Conservation (phyloP, 345 rosid species). For the Gossypioides kirkii region DNA sequence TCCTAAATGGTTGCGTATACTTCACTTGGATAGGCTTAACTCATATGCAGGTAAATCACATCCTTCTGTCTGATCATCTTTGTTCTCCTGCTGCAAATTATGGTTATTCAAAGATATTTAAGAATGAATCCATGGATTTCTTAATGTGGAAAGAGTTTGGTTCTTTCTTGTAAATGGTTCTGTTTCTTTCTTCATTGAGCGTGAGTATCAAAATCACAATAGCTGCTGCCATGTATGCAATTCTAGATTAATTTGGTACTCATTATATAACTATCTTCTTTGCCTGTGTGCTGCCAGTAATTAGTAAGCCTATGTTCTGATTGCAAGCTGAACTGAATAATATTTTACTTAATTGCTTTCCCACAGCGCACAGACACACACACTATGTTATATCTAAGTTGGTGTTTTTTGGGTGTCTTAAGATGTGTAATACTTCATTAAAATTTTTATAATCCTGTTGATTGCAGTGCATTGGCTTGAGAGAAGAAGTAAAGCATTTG, state of each 20-base stretch:
- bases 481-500: constrained; percentile 69
- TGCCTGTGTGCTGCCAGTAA: background rate
- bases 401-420: background rate
- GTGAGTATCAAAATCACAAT: background rate
- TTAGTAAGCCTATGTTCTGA: background rate
- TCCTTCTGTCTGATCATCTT: background rate
- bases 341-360: background rate
- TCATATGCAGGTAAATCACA: constrained; percentile 62
- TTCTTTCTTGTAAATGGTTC: background rate
- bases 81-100: background rate
- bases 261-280: background rate
- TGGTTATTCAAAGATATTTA: background rate
- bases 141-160: background rate
- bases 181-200: constrained; percentile 4
- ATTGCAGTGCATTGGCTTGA: constrained; percentile 83
- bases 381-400: background rate
- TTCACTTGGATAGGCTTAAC: constrained; percentile 69
- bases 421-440: background rate
- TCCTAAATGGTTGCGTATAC: constrained; percentile 66
- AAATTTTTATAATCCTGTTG: constrained; percentile 15
- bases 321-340: background rate
- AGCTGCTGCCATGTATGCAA: background rate
- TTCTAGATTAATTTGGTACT: background rate
- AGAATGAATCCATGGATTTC: background rate
- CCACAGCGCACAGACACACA: no score